phyloP scores from a whole-genome alignment of 2,329 filamentous ascomycete genomes.

The Dothideomycetidae sp. region DNA sequence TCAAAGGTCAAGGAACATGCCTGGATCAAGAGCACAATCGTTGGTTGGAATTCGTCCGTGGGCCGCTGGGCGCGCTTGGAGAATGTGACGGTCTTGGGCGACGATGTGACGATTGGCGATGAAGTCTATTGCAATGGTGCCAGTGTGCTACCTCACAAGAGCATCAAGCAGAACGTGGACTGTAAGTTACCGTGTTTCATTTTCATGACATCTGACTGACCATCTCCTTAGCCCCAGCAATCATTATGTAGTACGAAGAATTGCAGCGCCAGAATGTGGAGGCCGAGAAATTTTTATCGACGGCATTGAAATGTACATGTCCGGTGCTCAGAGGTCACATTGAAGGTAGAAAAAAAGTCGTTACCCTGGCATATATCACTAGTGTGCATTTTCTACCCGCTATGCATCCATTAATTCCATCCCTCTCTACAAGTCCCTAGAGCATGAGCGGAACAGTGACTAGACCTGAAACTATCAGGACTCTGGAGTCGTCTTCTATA shows the following conservation, averaged over 20 bases:
- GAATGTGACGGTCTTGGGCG: conserved; percentile 94
- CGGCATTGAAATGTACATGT: conserved; percentile 8
- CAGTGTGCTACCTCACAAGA: conserved; percentile 92
- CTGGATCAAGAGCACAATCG: conserved; percentile 97
- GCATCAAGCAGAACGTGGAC: conserved; percentile 96
- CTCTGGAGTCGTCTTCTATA: too few species aligned
- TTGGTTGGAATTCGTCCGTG: conserved; percentile 94
- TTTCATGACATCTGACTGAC: conserved; percentile 11
- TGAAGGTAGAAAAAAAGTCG: conserved; percentile 2
- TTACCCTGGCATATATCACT: too few species aligned
- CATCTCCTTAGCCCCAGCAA: conserved; percentile 15
- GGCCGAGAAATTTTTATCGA: not conserved
- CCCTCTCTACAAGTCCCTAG: too few species aligned
- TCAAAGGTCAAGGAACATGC: conserved; percentile 97
- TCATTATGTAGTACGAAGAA: conserved; percentile 19
- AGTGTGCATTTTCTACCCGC: too few species aligned
- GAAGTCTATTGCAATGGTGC: conserved; percentile 93
- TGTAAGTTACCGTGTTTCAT: conserved; percentile 31
- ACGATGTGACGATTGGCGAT: conserved; percentile 94
- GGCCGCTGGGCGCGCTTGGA: conserved; percentile 92
- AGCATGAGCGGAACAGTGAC: too few species aligned
- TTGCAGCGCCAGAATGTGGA: not conserved
- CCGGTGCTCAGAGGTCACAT: too few species aligned
- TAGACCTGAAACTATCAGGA: too few species aligned
- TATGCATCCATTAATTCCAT: too few species aligned